Evolutionary conservation across 768 basidiomycete species (phyloP).

Genomic region (Arthromyces matolae): DNA sequence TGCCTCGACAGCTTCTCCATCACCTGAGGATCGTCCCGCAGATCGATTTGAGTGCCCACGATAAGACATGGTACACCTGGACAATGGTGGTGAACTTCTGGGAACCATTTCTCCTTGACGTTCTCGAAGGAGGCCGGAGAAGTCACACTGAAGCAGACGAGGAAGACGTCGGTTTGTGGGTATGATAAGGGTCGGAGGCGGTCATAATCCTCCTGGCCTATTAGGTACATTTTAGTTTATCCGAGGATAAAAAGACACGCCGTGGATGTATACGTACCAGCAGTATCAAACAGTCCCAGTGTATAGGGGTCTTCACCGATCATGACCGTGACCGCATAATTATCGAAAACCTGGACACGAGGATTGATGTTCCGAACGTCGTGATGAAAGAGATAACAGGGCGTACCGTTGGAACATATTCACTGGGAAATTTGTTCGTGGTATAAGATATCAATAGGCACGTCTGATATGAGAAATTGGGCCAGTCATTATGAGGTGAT

Average conservation of each 20-base stretch:
- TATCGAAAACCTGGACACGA: constrained; percentile 77
- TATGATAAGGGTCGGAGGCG: constrained; percentile 98
- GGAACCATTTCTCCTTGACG: constrained; percentile 99
- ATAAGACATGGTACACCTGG: constrained; percentile 99
- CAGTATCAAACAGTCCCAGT: constrained; percentile 96
- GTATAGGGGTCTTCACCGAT: constrained; percentile 99
- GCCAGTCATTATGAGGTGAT: constrained; percentile 2
- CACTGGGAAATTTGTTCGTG: constrained; percentile 97
- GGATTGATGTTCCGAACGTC: constrained; percentile 14
- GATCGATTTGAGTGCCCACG: constrained; percentile 96
- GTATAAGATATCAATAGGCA: constrained; percentile 97
- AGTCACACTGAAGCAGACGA: constrained; percentile 99
- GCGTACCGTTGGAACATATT: constrained; percentile 97
- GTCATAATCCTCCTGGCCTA: constrained; percentile 99
- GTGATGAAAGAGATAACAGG: constrained; percentile 20
- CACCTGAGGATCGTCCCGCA: constrained; percentile 90
- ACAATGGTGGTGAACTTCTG: constrained; percentile 99
- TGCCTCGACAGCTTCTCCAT: constrained; percentile 94
- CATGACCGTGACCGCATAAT: constrained; percentile 99
- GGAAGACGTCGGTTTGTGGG: constrained; percentile 99
- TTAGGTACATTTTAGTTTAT: constrained; percentile 7
- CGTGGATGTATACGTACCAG: constrained; percentile 67
- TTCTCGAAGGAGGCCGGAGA: constrained; percentile 99
- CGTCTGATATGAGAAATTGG: constrained; percentile 41
- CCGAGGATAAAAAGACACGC: constrained; percentile 5